These are phyloP conservation scores for Fraxinus latifolia DNA, from an alignment of 305 asterid species.

Conservation along the genomic window DNA sequence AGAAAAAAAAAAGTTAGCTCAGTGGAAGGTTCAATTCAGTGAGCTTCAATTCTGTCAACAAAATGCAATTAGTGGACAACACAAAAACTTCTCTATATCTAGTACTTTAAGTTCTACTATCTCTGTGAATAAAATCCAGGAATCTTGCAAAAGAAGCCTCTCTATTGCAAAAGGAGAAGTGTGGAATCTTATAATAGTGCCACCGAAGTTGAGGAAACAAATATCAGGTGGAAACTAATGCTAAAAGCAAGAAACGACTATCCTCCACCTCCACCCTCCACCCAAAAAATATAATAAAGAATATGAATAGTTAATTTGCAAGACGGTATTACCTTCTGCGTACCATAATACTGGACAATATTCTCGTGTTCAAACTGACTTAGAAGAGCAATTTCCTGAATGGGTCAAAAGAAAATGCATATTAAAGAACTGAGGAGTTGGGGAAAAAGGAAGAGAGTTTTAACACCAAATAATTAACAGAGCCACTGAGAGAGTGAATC, in stretches of 20 bases:
- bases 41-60: constrained; percentile 7
- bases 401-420: constrained; percentile 13
- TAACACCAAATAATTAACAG: not conserved
- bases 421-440: constrained; percentile 14
- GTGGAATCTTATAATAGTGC: not conserved
- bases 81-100: not conserved
- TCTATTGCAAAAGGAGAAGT: constrained; percentile 4
- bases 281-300: not conserved
- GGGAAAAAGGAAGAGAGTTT: not conserved
- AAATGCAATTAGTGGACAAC: not conserved
- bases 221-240: not conserved
- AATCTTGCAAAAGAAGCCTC: constrained; percentile 1
- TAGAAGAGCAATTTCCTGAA: constrained; percentile 91
- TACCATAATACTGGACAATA: constrained; percentile 87
- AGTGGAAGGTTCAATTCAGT: not conserved
- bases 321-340: constrained; percentile 56
- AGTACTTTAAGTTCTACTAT: not conserved
- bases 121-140: constrained; percentile 12
- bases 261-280: not conserved
- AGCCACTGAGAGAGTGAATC: not conserved
- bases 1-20: not conserved
- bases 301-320: constrained; percentile 3
- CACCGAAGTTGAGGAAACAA: constrained; percentile 10
- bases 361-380: constrained; percentile 89
- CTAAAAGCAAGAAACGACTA: not conserved